Conservation (phyloP, 306 rosid genomes). For the Cicer pinnatifidum region DNA sequence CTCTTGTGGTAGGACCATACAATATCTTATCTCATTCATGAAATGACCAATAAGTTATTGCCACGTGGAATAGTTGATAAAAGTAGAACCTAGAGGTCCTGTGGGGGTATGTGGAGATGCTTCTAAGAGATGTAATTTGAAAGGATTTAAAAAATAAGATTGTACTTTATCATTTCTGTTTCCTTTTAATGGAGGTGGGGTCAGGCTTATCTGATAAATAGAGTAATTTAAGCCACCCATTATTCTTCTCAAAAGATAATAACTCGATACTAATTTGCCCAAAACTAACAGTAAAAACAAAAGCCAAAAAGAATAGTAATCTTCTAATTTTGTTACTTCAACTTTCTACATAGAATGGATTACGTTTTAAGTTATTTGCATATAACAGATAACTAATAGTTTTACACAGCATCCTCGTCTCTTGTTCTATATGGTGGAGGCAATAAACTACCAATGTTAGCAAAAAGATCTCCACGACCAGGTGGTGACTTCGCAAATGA, state of each 20-base stretch:
- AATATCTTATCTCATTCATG: slow-evolving; percentile 48
- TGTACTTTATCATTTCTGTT: slow-evolving; percentile 22
- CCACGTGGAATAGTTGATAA: slow-evolving; percentile 44
- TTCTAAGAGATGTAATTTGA: slow-evolving; percentile 15
- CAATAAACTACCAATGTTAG: slow-evolving; percentile 54
- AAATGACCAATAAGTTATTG: slow-evolving; percentile 41
- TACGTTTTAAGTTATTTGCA: slow-evolving; percentile 26
- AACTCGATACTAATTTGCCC: slow-evolving; percentile 8
- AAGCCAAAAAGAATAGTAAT: slow-evolving; percentile 21
- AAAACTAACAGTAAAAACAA: slow-evolving; percentile 23
- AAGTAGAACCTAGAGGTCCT: not conserved
- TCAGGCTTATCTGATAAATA: slow-evolving; percentile 8
- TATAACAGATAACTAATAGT: slow-evolving; percentile 10
- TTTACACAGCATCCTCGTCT: slow-evolving; percentile 44
- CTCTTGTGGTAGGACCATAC: slow-evolving; percentile 23
- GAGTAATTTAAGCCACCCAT: slow-evolving; percentile 37
- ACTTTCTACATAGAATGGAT: slow-evolving; percentile 17
- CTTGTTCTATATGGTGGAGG: slow-evolving; percentile 70
- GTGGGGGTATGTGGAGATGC: slow-evolving; percentile 7
- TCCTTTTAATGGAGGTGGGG: not conserved
- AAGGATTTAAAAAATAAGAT: slow-evolving; percentile 5
- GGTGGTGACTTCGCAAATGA: slow-evolving; percentile 53
- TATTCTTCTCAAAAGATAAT: not conserved
- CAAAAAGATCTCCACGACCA: slow-evolving; percentile 68
- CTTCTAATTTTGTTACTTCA: not conserved